Conservation (phyloP, 1,284 basidiomycete genomes). For the Cutaneotrichosporon mucoides region DNA sequence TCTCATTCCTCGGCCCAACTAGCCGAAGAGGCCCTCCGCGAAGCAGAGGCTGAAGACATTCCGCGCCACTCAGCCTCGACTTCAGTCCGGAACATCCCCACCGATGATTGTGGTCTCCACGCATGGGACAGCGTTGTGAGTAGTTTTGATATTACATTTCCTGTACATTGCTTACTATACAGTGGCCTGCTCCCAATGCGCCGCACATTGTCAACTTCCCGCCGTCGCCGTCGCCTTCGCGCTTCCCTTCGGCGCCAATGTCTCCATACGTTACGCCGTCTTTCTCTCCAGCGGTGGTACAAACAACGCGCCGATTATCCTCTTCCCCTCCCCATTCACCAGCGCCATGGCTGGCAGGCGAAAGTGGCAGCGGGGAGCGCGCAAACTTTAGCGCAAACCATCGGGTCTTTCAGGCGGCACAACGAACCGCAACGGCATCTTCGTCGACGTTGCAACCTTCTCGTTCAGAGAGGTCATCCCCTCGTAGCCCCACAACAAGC, state of each 20-base stretch:
- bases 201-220: constrained; percentile 11
- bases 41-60: background rate
- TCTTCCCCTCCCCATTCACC: constrained; percentile 6
- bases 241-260: constrained; percentile 38
- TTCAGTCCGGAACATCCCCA: background rate
- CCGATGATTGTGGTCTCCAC: constrained; percentile 17
- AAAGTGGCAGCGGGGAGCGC: background rate
- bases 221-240: constrained; percentile 10
- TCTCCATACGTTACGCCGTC: constrained; percentile 43
- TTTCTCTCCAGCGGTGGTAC: constrained; percentile 37
- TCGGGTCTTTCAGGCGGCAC: background rate
- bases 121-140: constrained; percentile 48
- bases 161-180: background rate
- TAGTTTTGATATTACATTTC: constrained; percentile 7
- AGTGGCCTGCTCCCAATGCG: constrained; percentile 41
- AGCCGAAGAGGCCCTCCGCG: background rate
- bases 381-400: background rate
- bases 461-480: background rate
- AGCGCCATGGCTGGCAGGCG: background rate
- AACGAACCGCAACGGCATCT: background rate
- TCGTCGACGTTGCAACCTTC: background rate
- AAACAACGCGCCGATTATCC: constrained; percentile 7
- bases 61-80: background rate
- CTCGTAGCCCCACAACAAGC: background rate
- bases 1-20: background rate